phyloP scores from a whole-genome alignment of 495 filamentous ascomycete species.

The Trypethelium eluteriae region DNA sequence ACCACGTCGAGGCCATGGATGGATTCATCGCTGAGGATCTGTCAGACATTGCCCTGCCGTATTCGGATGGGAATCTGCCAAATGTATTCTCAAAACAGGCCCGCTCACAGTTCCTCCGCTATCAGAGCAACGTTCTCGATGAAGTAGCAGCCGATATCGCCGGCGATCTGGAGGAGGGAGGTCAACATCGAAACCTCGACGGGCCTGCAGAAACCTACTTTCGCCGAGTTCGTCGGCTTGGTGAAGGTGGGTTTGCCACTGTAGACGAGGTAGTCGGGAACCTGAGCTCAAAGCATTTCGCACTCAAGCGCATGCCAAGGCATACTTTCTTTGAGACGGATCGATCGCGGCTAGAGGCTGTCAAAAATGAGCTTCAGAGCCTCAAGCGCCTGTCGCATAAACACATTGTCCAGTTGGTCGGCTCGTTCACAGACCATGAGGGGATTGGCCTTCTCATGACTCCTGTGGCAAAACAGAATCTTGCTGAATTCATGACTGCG shows the following conservation, averaged over 20 bases:
- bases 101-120: neutral
- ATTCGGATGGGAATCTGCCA: conserved; percentile 10
- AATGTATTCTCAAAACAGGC: neutral
- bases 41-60: conserved; percentile 22
- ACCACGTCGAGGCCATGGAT: conserved; percentile 18
- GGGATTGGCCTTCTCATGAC: conserved; percentile 3
- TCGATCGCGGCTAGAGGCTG: conserved; percentile 3
- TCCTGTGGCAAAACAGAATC: conserved; percentile 8
- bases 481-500: neutral
- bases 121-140: conserved; percentile 1
- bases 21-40: conserved; percentile 23
- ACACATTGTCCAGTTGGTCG: conserved; percentile 5
- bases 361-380: conserved; percentile 7
- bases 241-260: conserved; percentile 3
- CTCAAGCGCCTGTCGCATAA: neutral
- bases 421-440: conserved; percentile 7
- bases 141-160: conserved; percentile 5
- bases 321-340: conserved; percentile 3
- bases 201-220: neutral
- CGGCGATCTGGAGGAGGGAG: neutral
- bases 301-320: conserved; percentile 6
- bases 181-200: neutral
- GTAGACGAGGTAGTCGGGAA: conserved; percentile 4
- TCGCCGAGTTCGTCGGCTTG: neutral
- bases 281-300: conserved; percentile 9